Evolutionary conservation across 2,329 filamentous ascomycete genomes (phyloP).

Genomic region (Pseudonectria foliicola): DNA sequence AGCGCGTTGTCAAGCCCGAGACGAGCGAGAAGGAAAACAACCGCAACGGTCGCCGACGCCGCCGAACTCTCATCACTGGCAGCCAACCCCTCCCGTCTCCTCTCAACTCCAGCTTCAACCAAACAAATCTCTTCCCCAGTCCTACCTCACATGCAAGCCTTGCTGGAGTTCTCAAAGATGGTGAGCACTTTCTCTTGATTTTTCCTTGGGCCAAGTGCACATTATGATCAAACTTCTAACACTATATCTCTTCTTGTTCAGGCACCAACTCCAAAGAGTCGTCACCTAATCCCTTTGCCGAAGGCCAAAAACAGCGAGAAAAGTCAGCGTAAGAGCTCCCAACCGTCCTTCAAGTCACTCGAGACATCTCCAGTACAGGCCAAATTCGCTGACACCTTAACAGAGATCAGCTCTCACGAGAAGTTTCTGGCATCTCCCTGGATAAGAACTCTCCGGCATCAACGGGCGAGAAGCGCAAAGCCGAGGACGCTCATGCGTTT

Average conservation of each 20-base stretch:
- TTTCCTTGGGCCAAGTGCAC: too few species aligned
- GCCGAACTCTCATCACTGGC: slow-evolving; percentile 91
- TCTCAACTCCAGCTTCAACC: slow-evolving; percentile 84
- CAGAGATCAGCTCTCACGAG: slow-evolving; percentile 82
- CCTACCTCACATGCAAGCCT: slow-evolving; percentile 66
- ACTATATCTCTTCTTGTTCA: slow-evolving; percentile 6
- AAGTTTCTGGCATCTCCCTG: slow-evolving; percentile 90
- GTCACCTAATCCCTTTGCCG: slow-evolving; percentile 47
- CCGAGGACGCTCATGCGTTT: slow-evolving; percentile 47
- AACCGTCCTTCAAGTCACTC: neutral
- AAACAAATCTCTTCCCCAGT: slow-evolving; percentile 61
- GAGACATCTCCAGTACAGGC: too few species aligned
- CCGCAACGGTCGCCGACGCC: slow-evolving; percentile 79
- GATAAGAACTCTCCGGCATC: slow-evolving; percentile 59
- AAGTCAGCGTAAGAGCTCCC: slow-evolving; percentile 73
- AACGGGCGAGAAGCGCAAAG: slow-evolving; percentile 54
- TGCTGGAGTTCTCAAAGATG: slow-evolving; percentile 76
- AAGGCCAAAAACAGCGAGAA: slow-evolving; percentile 76
- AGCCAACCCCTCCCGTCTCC: slow-evolving; percentile 94
- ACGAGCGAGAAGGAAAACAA: slow-evolving; percentile 73
- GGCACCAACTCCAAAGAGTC: slow-evolving; percentile 32
- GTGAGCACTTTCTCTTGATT: too few species aligned
- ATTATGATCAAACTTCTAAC: slow-evolving; percentile 7
- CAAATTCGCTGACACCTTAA: slow-evolving; percentile 8
- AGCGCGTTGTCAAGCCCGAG: slow-evolving; percentile 87